Base-by-base conservation (phyloP, 805 yeast genomes). In the Helenozyma rhizophorensis region DNA sequence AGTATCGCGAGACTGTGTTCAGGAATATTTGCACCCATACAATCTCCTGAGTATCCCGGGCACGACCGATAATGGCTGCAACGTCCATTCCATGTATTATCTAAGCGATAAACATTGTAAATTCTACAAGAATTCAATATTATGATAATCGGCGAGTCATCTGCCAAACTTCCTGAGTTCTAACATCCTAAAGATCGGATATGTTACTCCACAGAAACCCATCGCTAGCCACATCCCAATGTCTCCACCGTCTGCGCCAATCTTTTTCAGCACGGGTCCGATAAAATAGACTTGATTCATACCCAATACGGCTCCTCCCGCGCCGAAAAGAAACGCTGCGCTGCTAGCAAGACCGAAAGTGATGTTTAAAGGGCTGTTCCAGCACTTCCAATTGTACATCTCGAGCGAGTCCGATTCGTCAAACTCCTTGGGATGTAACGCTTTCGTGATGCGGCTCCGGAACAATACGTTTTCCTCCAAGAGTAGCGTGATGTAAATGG, bases 321-420 rank as follows among this genome's bases (percentile, higher is more conserved):
- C 54, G 0, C 54, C 54, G 27, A 27, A 29, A 14, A 23, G 22
- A 23, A 49, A 43, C 2, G 50, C 38, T 1, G 24, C 28, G 3
- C 36, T 32, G 11, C 46, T 38, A 1, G 53, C 51, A 13, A 37
- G 34, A 2, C 54, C 53, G 6, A 32, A 29, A 4, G 53, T 55
- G 31, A 56, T 50, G 5, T 42, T 32, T n/a, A 34, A 19, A 1
- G 57, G 57, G 11, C 45, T 30, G 33, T 61, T 42, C 65, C 65
- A 60, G 17, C 38, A 30, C 8, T 41, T 30, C 62, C 65, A 60
- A 28, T 60, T 56, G 45, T 59, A 61, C 22, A 39, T 23, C 25
- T 41, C 18, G 9, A 9, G 9, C 13, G 14, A n/a, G 18, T 41
- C 38, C 9, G 23, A 30, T 3, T 31, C 32, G 5, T 23, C 28